Evolutionary conservation across 306 rosid species (phyloP).

Genomic region (Gleditsia sinensis): DNA sequence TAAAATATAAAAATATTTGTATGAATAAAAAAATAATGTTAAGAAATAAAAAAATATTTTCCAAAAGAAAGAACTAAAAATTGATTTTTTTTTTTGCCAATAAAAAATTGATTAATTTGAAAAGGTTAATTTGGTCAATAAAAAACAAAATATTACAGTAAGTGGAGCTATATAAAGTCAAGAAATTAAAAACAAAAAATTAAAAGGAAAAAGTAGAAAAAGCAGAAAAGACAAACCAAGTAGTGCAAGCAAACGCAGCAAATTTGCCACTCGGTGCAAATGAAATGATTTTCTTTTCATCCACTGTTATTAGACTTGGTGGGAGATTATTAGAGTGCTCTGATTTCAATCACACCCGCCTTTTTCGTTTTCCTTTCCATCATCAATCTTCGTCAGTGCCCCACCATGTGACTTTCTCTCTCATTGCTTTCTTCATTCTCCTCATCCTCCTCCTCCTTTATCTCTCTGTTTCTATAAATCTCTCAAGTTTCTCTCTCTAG

Average conservation of each 20-base stretch:
- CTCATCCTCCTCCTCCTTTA: background rate
- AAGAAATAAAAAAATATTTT: background rate
- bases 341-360: constrained; percentile 52
- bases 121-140: background rate
- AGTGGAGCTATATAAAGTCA: constrained; percentile 5
- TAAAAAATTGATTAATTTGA: too few relatives aligned
- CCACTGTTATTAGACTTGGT: background rate
- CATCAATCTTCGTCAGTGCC: constrained; percentile 38
- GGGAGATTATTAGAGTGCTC: background rate
- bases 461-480: constrained; percentile 28
- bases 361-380: constrained; percentile 39
- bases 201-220: background rate
- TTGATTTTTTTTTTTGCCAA: too few relatives aligned
- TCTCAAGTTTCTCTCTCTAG: constrained; percentile 22
- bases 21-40: too few relatives aligned
- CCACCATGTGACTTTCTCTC: constrained; percentile 42
- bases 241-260: constrained; percentile 12
- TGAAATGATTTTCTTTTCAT: constrained; percentile 46
- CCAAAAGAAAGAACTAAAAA: background rate
- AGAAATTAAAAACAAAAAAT: background rate
- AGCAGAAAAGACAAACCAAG: constrained; percentile 35
- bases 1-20: too few relatives aligned
- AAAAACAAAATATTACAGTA: background rate
- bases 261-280: background rate
- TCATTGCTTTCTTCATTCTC: background rate